phyloP scores from a whole-genome alignment of 1,284 basidiomycete genomes.

The Athelia psychrophila region DNA sequence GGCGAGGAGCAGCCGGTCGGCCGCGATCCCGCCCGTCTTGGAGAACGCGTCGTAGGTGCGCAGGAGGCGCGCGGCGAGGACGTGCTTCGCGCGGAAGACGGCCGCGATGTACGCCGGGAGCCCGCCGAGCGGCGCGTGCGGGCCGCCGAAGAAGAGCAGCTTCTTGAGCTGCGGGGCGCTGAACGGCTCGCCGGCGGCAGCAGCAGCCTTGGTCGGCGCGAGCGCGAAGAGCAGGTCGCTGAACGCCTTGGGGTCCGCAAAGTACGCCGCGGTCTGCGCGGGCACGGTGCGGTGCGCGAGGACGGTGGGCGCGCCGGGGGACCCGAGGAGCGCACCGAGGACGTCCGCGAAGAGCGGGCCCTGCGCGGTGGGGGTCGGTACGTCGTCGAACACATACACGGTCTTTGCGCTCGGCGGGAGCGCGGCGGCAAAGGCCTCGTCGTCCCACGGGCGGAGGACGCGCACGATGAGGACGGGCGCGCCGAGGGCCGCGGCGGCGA shows the following conservation, averaged over 20 bases:
- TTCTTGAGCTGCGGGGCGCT: slow-evolving; percentile 42
- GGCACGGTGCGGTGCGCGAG: slow-evolving; percentile 60
- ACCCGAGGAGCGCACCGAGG: slow-evolving; percentile 55
- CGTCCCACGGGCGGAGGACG: slow-evolving; percentile 76
- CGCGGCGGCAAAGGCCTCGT: slow-evolving; percentile 50
- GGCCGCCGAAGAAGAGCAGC: slow-evolving; percentile 61
- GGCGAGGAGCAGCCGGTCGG: slow-evolving; percentile 58
- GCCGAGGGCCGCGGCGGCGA: slow-evolving; percentile 48
- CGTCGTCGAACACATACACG: slow-evolving; percentile 75
- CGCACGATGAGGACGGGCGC: slow-evolving; percentile 69
- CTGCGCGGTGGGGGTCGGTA: slow-evolving; percentile 57
- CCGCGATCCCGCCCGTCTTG: slow-evolving; percentile 62
- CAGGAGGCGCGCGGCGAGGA: slow-evolving; percentile 55
- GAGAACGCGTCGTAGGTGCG: slow-evolving; percentile 70
- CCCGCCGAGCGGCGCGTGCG: slow-evolving; percentile 48
- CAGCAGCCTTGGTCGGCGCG: slow-evolving; percentile 18
- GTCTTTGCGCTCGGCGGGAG: slow-evolving; percentile 56
- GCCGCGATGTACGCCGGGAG: slow-evolving; percentile 55
- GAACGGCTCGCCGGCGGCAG: no score
- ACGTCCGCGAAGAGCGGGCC: slow-evolving; percentile 74
- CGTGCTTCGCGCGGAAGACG: slow-evolving; percentile 50
- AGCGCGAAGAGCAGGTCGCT: slow-evolving; percentile 38
- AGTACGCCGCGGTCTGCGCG: slow-evolving; percentile 48
- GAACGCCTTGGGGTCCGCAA: slow-evolving; percentile 44
- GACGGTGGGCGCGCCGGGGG: slow-evolving; percentile 40